Base-by-base conservation (phyloP, 305 asterid genomes). In the Coffea humblotiana region DNA sequence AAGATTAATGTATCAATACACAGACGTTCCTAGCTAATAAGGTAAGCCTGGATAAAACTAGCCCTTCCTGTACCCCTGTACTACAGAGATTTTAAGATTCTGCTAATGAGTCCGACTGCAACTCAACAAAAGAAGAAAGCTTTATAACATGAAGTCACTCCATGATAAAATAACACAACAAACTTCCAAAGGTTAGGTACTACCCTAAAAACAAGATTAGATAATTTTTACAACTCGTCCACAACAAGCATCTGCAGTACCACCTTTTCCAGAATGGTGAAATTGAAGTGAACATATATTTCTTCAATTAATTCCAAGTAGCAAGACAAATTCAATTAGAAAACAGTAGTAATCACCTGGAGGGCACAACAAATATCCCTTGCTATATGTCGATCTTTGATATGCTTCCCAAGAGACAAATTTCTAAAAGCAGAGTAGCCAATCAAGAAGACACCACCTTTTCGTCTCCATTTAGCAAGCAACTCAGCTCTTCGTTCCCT, bases 371-470 rank as follows among this genome's bases (percentile, higher is more conserved):
- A 88, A 67, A 96, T 88, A 86, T 90, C 97, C 87, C 88, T 89
- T 73, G 98, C 99, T 83, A 87, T 77, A 65, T 93, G 89, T 19
- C 94, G 92, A 83, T 96, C 99, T 88, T 96, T 96, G 75, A 88
- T 89, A 72, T 90, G 88, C 93, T 96, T 96, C 79, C 98, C 99
- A 49, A 96, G 88, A 66, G 98, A 91, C 85, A 96, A 85, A 87
- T 93, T 94, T 64, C 98, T 92, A 86, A 96, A 96, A 79, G 97
- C 95, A 10, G 93, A 35, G 72, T 96, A 96, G 79, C 99, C 96
- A 72, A 96, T 96, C 85, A 96, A 85, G 89, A 96, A 93, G 81
- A 96, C 80, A 37, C 99, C 99, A 40, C 99, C 99, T 86, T 96
- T 96, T 60, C 58, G 74, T 86, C 92, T 91, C 99, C 99, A 96